Evolutionary conservation across 164 flowering plant species (phyloP).

Genomic region (Protea cynaroides): DNA sequence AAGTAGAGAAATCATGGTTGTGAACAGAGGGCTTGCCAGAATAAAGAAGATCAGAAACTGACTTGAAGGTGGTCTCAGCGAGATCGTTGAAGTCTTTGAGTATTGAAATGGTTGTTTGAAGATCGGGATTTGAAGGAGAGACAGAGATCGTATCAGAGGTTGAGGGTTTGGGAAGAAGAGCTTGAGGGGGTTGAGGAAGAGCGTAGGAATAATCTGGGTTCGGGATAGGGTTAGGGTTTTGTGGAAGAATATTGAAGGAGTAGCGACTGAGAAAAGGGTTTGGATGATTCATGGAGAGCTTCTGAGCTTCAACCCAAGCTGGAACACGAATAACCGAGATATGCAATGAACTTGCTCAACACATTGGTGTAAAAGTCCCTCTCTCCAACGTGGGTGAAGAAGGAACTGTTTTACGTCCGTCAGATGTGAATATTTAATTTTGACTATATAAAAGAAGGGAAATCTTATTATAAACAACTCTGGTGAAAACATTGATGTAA

Average conservation of each 20-base stretch:
- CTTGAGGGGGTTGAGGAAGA: slow-evolving; percentile 4
- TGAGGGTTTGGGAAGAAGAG: slow-evolving; percentile 7
- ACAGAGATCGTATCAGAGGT: slow-evolving; percentile 1
- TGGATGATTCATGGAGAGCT: slow-evolving; percentile 4
- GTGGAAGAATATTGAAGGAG: slow-evolving; percentile 18
- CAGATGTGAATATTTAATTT: no score
- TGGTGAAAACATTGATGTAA: no score
- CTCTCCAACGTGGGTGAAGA: no score
- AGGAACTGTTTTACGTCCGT: no score
- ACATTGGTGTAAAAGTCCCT: no score
- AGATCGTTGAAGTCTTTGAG: slow-evolving; percentile 37
- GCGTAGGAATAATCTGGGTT: slow-evolving; percentile 12
- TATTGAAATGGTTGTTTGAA: slow-evolving; percentile 26
- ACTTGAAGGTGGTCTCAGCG: slow-evolving; percentile 27
- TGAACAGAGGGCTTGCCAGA: slow-evolving; percentile 5
- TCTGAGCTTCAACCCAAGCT: neutral
- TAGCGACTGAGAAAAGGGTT: slow-evolving; percentile 6
- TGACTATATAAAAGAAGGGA: no score
- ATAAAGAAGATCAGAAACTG: slow-evolving; percentile 25
- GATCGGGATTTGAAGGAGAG: slow-evolving; percentile 11
- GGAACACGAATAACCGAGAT: no score
- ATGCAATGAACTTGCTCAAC: no score
- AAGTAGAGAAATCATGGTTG: slow-evolving; percentile 24
- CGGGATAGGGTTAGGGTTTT: slow-evolving; percentile 13
- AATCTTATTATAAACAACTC: no score